Evolutionary conservation across 768 basidiomycete genomes (phyloP).

Genomic region (Steccherinum ochraceum): DNA sequence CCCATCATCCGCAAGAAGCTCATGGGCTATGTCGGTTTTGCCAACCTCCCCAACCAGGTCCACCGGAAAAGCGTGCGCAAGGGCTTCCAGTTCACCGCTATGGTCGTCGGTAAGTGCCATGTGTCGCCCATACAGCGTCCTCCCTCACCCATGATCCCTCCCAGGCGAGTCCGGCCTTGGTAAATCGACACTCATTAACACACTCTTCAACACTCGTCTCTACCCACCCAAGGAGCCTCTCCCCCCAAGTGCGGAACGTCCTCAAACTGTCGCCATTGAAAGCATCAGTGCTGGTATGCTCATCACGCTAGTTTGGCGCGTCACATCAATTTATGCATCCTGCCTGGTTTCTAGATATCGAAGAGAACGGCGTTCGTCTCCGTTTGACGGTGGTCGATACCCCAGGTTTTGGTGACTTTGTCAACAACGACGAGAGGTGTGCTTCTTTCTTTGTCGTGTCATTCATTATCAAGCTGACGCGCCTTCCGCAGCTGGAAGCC

Average conservation of each 20-base stretch:
- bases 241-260: slow-evolving; percentile 77
- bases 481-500: slow-evolving; percentile 81
- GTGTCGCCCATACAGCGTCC: slow-evolving; percentile 9
- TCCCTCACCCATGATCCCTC: slow-evolving; percentile 1
- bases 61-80: slow-evolving; percentile 97
- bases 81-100: slow-evolving; percentile 97
- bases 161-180: slow-evolving; percentile 96
- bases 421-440: slow-evolving; percentile 97
- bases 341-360: slow-evolving; percentile 67
- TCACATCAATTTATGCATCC: background rate
- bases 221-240: slow-evolving; percentile 85
- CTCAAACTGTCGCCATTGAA: slow-evolving; percentile 96
- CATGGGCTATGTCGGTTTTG: slow-evolving; percentile 94
- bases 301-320: background rate
- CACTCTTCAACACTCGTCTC: slow-evolving; percentile 94
- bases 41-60: slow-evolving; percentile 98
- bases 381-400: slow-evolving; percentile 99
- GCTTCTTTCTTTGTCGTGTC: slow-evolving; percentile 15
- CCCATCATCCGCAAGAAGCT: slow-evolving; percentile 78
- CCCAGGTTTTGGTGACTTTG: slow-evolving; percentile 98
- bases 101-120: slow-evolving; percentile 90
- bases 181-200: slow-evolving; percentile 98
- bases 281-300: slow-evolving; percentile 90
- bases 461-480: slow-evolving; percentile 11
- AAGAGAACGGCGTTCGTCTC: slow-evolving; percentile 95